Evolutionary conservation across 208 protist genomes (phyloP).

Genomic region (Leishmania aethiopica): DNA sequence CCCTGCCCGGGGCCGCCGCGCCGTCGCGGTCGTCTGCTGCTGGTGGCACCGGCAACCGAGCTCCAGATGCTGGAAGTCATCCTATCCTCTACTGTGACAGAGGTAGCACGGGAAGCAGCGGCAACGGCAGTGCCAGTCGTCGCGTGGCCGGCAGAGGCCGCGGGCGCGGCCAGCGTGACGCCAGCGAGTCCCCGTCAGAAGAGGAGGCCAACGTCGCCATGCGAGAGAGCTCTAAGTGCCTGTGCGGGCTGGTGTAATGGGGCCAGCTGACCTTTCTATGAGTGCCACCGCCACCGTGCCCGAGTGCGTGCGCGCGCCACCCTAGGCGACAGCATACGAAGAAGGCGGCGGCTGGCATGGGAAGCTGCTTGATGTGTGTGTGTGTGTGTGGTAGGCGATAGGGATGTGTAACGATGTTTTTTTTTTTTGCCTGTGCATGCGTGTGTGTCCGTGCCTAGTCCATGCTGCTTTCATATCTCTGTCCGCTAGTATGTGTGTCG

Average conservation of each 20-base stretch:
- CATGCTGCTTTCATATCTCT: not conserved
- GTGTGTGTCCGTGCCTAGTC: not conserved
- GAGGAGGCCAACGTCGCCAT: conserved; percentile 32
- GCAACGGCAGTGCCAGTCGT: not conserved
- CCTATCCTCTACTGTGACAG: not conserved
- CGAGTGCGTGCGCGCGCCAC: not conserved
- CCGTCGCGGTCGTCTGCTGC: not conserved
- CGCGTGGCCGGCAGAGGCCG: not conserved
- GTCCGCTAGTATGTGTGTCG: not conserved
- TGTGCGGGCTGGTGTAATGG: conserved; percentile 32
- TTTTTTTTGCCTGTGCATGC: too few relatives aligned
- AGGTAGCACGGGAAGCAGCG: not conserved
- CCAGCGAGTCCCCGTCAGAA: conserved; percentile 27
- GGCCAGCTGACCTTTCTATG: too few relatives aligned
- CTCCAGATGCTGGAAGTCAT: not conserved
- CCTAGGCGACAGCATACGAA: too few relatives aligned
- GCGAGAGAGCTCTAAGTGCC: conserved; percentile 44
- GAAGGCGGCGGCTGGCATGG: not conserved
- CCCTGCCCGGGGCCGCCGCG: not conserved
- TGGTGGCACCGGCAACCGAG: conserved; percentile 15
- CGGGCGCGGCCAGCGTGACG: not conserved
- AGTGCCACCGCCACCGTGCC: not conserved
- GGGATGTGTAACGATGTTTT: too few relatives aligned
- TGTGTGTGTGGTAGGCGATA: not conserved
- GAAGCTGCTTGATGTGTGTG: not conserved